Evolutionary conservation across 495 filamentous ascomycete species (phyloP).

Genomic region (Neurospora sp.): DNA sequence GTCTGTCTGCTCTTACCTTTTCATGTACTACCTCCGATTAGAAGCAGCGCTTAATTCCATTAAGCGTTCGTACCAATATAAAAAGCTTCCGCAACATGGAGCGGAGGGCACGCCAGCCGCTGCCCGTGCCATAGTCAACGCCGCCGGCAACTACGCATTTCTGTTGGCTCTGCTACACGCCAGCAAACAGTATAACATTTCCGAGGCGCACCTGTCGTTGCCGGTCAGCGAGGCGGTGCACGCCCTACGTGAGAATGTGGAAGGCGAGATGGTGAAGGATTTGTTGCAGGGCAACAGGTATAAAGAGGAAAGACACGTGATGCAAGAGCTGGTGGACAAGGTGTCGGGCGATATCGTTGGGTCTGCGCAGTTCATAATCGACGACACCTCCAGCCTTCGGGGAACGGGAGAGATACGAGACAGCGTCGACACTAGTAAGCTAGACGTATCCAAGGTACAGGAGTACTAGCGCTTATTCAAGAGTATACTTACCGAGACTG

Average conservation of each 20-base stretch:
- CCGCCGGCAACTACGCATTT: neutral
- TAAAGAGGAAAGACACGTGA: neutral
- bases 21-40: neutral
- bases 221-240: neutral
- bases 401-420: neutral
- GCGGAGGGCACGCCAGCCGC: neutral
- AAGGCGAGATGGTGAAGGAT: neutral
- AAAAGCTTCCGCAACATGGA: neutral
- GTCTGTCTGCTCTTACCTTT: too few species aligned
- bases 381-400: neutral
- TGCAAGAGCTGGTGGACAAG: neutral
- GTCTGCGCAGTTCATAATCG: neutral
- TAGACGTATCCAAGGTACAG: neutral
- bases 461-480: neutral
- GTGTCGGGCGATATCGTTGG: neutral
- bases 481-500: neutral
- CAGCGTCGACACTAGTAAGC: neutral
- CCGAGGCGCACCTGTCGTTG: neutral
- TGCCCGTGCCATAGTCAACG: neutral
- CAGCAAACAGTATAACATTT: neutral
- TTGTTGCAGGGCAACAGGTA: neutral
- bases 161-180: neutral
- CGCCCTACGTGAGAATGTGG: neutral
- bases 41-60: rapidly evolving
- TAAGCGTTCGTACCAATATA: neutral